Evolutionary conservation across 345 rosid species (phyloP), one percentile per base, ranked within the genome.

Genomic region (Corchorus olitorius): DNA sequence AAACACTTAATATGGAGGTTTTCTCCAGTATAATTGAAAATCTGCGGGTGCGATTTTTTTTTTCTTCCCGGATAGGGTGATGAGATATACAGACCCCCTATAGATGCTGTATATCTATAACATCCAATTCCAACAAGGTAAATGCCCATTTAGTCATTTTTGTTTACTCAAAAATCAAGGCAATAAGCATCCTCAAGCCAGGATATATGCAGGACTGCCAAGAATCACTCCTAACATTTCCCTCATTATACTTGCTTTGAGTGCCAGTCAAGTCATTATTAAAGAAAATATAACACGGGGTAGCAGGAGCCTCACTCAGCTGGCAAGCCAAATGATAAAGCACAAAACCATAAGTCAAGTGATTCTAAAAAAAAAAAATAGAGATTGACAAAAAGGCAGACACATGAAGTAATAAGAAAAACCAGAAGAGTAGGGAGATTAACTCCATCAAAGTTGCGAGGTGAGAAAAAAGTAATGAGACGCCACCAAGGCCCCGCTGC

Each of bases 1-100:
- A 94, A 94, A 90, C 90, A 82, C 94, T 92, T 87, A 84, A 87
- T 86, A 79, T 43, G 86, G 80, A 78, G 77, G 70, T 70, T 73
- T 77, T 76, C 84, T 73, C 81, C 84, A 70, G 13, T 76, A 49
- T 81, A 80, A 76, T 76, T 35, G 76, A 54, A 83, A 72, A 63
- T 48, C 78, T 33, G 67, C 52, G 63, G 78, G 52, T 73, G 45
- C 85, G 83, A 81, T 61, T 86, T 75, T 74, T 58, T 58, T 56
- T 69, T 72, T 76, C 65, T 76, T 14, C 75, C 61, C 14, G 46
- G 74, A 75, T n/a, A 63, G 34, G 45, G 64, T 55, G 62, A 63
- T 70, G 52, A 45, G 73, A 65, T 48, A 67, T 52, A 65, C 70
- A 54, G 48, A 52, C 78, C 60, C 60, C 6, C 48, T 72, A 9